These are phyloP conservation scores for Falciphora oryzae DNA, from an alignment of 2,329 filamentous ascomycete genomes.

Conservation along the genomic window DNA sequence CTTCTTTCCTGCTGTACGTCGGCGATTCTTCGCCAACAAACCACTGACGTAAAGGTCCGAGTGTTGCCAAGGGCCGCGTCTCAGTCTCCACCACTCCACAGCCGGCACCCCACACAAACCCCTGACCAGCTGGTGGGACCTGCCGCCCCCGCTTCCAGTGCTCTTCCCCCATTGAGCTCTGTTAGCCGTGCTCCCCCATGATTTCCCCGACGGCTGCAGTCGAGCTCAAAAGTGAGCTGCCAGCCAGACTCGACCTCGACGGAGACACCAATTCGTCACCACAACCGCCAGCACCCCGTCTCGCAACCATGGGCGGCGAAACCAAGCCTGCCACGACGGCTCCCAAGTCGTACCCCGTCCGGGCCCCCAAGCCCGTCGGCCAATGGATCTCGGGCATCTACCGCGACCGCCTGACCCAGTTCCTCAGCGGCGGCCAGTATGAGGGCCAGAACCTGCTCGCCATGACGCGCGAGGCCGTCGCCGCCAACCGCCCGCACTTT, in stretches of 20 bases:
- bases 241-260: neutral
- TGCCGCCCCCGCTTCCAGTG: neutral
- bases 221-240: neutral
- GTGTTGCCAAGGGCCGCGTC: neutral
- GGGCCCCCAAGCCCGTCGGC: slow-evolving; percentile 19
- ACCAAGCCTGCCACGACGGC: slow-evolving; percentile 11
- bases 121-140: neutral
- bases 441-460: slow-evolving; percentile 26
- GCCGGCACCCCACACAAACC: neutral
- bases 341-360: slow-evolving; percentile 17
- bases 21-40: neutral
- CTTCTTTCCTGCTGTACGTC: too few relatives aligned
- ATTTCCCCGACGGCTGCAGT: neutral
- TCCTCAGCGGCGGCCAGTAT: slow-evolving; percentile 18
- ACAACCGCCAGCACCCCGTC: neutral
- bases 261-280: neutral
- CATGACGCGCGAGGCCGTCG: slow-evolving; percentile 65
- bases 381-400: slow-evolving; percentile 20
- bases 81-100: neutral
- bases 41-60: neutral
- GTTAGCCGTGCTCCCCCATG: neutral
- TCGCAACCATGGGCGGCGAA: slow-evolving; percentile 19
- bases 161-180: neutral
- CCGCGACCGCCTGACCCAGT: slow-evolving; percentile 19
- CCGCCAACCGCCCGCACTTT: slow-evolving; percentile 67